Percentiles rank a stretch among this genome's conserved stretches.
phyloP scores from a whole-genome alignment of 208 protist genomes.

The Leptomonas seymouri region DNA sequence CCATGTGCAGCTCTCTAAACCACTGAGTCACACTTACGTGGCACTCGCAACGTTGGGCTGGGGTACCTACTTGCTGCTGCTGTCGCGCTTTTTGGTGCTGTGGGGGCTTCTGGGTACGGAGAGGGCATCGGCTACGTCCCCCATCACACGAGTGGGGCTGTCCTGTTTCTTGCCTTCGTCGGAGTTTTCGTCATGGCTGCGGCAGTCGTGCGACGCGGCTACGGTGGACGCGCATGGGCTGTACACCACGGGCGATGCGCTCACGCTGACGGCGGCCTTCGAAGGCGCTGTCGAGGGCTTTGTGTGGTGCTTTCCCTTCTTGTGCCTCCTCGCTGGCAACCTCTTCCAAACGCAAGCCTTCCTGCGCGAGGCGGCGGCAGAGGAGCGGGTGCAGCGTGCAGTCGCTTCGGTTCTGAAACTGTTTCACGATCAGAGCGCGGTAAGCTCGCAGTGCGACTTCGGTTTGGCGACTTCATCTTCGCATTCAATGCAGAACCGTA shows the following conservation, averaged over 20 bases:
- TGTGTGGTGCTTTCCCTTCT: slow-evolving; percentile 42
- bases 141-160: slow-evolving; percentile 20
- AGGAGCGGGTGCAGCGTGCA: slow-evolving; percentile 28
- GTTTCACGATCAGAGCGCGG: slow-evolving; percentile 14
- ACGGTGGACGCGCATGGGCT: slow-evolving; percentile 7
- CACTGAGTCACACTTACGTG: slow-evolving; percentile 54
- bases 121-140: slow-evolving; percentile 15
- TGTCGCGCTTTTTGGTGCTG: slow-evolving; percentile 39
- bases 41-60: slow-evolving; percentile 70
- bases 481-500: neutral
- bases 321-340: slow-evolving; percentile 51
- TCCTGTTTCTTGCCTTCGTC: slow-evolving; percentile 28
- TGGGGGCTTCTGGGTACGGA: slow-evolving; percentile 27
- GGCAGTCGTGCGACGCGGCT: slow-evolving; percentile 2
- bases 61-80: slow-evolving; percentile 45
- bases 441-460: neutral
- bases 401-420: slow-evolving; percentile 25
- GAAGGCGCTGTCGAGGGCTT: slow-evolving; percentile 58
- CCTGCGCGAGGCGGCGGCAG: slow-evolving; percentile 13
- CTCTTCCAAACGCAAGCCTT: slow-evolving; percentile 52
- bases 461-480: neutral
- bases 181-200: slow-evolving; percentile 6
- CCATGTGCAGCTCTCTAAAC: slow-evolving; percentile 45
- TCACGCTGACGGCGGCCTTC: slow-evolving; percentile 27
- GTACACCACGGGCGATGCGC: slow-evolving; percentile 2